Conservation (phyloP, 2,329 filamentous ascomycete species). For the Fusarium sp. region DNA sequence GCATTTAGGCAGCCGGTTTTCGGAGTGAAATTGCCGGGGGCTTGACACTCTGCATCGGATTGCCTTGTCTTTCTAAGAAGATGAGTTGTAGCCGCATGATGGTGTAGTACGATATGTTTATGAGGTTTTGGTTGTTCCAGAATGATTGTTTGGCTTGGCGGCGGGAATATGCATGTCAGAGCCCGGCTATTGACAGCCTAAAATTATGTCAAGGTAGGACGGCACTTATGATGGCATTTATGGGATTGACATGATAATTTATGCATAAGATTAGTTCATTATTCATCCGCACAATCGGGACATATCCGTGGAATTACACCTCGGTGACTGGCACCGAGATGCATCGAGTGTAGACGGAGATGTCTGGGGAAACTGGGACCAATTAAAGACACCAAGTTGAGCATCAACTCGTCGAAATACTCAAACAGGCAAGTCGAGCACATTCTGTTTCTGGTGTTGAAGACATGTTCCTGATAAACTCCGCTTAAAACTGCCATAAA, state of each 20-base stretch:
- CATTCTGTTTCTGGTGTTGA: not conserved
- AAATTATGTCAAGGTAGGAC: not conserved
- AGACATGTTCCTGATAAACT: not conserved
- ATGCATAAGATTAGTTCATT: not conserved
- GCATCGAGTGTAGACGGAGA: not conserved
- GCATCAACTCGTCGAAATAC: not conserved
- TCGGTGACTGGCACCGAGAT: not conserved
- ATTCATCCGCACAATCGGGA: no score
- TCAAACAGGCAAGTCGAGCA: not conserved
- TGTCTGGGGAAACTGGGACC: not conserved
- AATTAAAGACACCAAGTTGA: not conserved
- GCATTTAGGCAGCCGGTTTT: slow-evolving; percentile 24
- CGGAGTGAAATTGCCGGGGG: not conserved
- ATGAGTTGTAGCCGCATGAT: slow-evolving; percentile 7
- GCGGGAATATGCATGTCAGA: not conserved
- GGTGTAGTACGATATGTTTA: not conserved
- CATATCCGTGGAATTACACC: no score
- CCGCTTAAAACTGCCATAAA: slow-evolving; percentile 19
- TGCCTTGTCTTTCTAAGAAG: not conserved
- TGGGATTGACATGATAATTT: not conserved
- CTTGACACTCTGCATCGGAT: not conserved
- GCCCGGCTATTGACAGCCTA: not conserved
- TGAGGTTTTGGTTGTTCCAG: not conserved
- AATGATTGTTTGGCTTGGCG: not conserved
- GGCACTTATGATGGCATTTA: not conserved